phyloP scores from a whole-genome alignment of 805 yeast genomes.

The Candida tammaniensis region DNA sequence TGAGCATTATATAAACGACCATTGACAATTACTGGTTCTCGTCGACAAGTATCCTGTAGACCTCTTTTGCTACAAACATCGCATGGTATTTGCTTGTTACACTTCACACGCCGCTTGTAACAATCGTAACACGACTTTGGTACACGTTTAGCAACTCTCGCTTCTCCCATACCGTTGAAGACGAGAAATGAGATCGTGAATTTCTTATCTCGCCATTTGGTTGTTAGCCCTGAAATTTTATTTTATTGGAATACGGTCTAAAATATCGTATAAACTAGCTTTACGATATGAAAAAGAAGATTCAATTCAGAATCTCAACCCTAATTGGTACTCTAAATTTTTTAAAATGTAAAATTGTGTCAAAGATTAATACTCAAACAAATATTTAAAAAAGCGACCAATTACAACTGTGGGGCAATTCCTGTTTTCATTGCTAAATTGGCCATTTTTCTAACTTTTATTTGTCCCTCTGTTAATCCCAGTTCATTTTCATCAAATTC shows the following conservation, averaged over 20 bases:
- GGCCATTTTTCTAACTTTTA: constrained; percentile 20
- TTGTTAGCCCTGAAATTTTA: too few species aligned
- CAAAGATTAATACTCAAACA: too few species aligned
- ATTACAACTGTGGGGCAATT: not conserved
- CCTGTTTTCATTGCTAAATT: constrained; percentile 15
- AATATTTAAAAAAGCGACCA: too few species aligned
- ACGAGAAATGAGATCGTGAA: too few species aligned
- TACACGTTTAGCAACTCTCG: constrained; percentile 17
- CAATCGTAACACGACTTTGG: constrained; percentile 15
- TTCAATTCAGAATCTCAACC: too few species aligned
- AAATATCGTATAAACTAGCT: too few species aligned
- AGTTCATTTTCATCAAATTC: constrained; percentile 20
- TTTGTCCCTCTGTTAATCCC: constrained; percentile 24
- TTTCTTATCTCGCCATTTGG: too few species aligned
- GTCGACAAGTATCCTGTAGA: constrained; percentile 25
- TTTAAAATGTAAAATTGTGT: too few species aligned
- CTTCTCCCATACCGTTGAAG: not conserved
- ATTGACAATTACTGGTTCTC: constrained; percentile 32
- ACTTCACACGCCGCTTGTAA: constrained; percentile 11
- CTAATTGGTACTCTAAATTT: too few species aligned
- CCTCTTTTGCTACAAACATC: constrained; percentile 19
- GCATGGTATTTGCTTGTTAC: constrained; percentile 15
- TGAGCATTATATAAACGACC: constrained; percentile 23
- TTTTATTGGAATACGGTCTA: too few species aligned
- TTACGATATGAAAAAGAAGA: too few species aligned